Percentiles rank a stretch among this genome's conserved stretches.
These are phyloP conservation scores for Theileria equi DNA, from an alignment of 169 alveolate genomes.

Conservation along the genomic window DNA sequence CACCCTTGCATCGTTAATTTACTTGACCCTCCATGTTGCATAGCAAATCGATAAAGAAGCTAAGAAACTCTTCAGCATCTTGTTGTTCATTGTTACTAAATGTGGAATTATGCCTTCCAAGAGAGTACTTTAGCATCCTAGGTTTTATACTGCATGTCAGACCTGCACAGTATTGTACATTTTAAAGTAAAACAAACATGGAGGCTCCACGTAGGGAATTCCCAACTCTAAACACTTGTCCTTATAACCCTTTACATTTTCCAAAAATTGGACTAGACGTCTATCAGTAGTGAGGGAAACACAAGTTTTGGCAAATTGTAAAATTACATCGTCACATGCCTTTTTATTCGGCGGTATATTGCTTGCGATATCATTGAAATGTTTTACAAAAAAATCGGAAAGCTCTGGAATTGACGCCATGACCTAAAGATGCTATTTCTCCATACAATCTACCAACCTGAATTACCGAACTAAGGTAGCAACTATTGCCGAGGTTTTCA, in stretches of 20 bases:
- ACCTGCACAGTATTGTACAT: too few species aligned
- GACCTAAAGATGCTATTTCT: background rate
- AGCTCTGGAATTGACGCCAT: conserved; percentile 26
- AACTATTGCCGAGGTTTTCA: conserved; percentile 80
- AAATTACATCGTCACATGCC: conserved; percentile 34
- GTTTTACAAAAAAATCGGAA: conserved; percentile 12
- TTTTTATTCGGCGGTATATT: background rate
- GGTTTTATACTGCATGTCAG: conserved; percentile 30
- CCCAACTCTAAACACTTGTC: conserved; percentile 6
- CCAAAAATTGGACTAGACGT: conserved; percentile 10
- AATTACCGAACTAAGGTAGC: conserved; percentile 79
- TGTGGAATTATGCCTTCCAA: conserved; percentile 15
- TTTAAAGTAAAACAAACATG: background rate
- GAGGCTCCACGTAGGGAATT: conserved; percentile 25
- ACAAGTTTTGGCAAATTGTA: conserved; percentile 49
- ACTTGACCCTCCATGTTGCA: conserved; percentile 10
- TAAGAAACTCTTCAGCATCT: conserved; percentile 60
- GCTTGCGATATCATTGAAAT: conserved; percentile 5
- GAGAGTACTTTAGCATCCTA: conserved; percentile 30
- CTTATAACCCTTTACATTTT: conserved; percentile 11
- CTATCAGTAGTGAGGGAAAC: conserved; percentile 16
- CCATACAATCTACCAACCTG: conserved; percentile 63
- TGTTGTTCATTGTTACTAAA: conserved; percentile 45
- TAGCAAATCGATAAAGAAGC: conserved; percentile 17
- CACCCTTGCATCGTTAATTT: conserved; percentile 7